Base-by-base conservation (phyloP, 208 protist genomes). In the Leishmania tropica region DNA sequence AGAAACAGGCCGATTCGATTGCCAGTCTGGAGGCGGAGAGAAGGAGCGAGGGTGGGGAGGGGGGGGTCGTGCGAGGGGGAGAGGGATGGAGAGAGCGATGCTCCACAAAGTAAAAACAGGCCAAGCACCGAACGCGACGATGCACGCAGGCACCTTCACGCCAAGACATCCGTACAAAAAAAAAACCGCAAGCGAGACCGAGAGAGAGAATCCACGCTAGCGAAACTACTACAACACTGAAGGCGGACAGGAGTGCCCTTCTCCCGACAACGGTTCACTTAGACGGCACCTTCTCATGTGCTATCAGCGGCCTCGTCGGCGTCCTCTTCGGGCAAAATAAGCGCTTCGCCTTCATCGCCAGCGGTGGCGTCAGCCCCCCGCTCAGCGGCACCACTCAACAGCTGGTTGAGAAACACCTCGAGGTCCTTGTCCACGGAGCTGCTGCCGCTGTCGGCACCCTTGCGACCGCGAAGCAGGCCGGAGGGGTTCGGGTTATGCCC, bases 401-500 rank as follows among this genome's bases (percentile, higher is more conserved):
- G 76, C 31, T 86, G 73, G 42, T 87, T 88, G n/a, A 93, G 80
- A 73, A 93, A 93, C 51, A 85, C 79, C 76, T 95, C 90, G 45
- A 97, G 84, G 79, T 97, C 92, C 68, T 76, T 79, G 37, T 93
- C 92, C 64, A 88, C 88, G 0, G 77, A 51, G 62, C 42, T 67
- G 17, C 76, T 75, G 76, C 47, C 73, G 73, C 73, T 31, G 51
- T 76, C 73, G 2, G 80, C 80, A 19, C 47, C 75, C 77, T 87
- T 87, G 56, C 87, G 85, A 10, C 90, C 87, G 19, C 86, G 82
- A 24, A 90, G 85, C 48, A 97, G 86, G 31, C 95, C 95, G 31
- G 90, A 96, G 19, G 94, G 95, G 79, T 98, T 98, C 72, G 95
- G 95, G 81, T 98, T 87, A 71, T 92, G 89, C 5, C 95, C 95